phyloP scores from a whole-genome alignment of 169 alveolate species.

The Ichthyophthirius multifiliis region DNA sequence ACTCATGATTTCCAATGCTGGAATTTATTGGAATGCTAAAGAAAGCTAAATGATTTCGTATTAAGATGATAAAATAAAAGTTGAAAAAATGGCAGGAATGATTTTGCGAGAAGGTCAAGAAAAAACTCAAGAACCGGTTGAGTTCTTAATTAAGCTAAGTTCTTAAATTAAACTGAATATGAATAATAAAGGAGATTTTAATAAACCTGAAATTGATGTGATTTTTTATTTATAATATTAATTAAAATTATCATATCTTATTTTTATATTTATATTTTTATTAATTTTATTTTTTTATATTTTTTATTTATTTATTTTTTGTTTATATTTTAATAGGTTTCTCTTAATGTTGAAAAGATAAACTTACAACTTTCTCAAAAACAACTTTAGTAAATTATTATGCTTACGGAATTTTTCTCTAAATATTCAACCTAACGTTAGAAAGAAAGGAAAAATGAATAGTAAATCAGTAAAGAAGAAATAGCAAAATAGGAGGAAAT shows the following conservation, averaged over 20 bases:
- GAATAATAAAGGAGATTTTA: background rate
- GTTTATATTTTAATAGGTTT: too few species aligned
- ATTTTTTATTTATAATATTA: too few species aligned
- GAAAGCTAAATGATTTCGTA: constrained; percentile 1
- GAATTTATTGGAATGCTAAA: constrained; percentile 34
- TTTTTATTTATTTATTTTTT: too few species aligned
- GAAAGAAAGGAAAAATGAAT: constrained; percentile 13
- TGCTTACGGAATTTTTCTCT: background rate
- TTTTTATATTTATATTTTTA: too few species aligned
- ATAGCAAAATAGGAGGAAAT: background rate
- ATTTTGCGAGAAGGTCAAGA: background rate
- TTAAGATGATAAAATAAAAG: background rate
- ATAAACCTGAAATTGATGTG: background rate
- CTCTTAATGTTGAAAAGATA: background rate
- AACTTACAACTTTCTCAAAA: background rate
- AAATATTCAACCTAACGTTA: background rate
- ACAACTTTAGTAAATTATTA: background rate
- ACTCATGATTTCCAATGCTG: constrained; percentile 7
- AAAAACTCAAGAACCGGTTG: constrained; percentile 1
- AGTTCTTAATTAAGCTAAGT: background rate
- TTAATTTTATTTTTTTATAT: too few species aligned
- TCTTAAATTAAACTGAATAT: background rate
- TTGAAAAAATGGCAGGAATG: constrained; percentile 14
- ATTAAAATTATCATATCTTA: too few species aligned
- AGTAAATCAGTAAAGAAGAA: constrained; percentile 4